These are phyloP conservation scores for Diaporthe humulicola DNA, from an alignment of 2,329 filamentous ascomycete species.

Conservation along the genomic window DNA sequence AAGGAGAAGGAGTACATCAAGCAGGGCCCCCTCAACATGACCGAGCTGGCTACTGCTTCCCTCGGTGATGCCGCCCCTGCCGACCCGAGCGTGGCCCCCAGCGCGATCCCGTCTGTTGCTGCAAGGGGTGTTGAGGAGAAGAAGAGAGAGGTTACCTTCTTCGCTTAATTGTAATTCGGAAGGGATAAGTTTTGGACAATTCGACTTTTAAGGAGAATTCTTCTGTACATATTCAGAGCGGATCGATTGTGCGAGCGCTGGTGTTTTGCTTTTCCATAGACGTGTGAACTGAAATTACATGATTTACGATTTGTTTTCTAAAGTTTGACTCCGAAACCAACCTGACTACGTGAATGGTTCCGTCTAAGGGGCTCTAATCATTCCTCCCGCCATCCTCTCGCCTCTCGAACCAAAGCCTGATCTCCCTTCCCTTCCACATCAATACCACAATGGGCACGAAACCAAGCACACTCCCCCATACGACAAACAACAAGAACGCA, in stretches of 20 bases:
- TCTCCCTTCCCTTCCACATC: constrained; percentile 29
- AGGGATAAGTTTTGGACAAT: neutral
- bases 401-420: constrained; percentile 21
- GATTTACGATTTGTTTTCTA: neutral
- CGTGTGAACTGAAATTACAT: neutral
- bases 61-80: neutral
- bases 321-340: too few relatives aligned
- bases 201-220: neutral
- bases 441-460: constrained; percentile 23
- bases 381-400: neutral
- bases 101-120: neutral
- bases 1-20: constrained; percentile 60
- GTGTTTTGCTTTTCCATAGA: neutral
- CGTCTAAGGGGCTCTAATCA: too few relatives aligned
- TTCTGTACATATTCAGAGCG: neutral
- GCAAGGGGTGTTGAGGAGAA: constrained; percentile 25
- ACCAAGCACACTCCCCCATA: constrained; percentile 29
- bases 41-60: constrained; percentile 25
- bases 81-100: neutral
- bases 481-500: constrained; percentile 31
- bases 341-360: neutral
- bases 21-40: constrained; percentile 47
- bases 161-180: constrained; percentile 30
- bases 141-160: constrained; percentile 37
- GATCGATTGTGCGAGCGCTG: neutral